A percentile compares a stretch with the other conserved stretches of the same genome.
Evolutionary conservation across 257 asterid genomes (phyloP).

Genomic region (Cinchona pubescens): DNA sequence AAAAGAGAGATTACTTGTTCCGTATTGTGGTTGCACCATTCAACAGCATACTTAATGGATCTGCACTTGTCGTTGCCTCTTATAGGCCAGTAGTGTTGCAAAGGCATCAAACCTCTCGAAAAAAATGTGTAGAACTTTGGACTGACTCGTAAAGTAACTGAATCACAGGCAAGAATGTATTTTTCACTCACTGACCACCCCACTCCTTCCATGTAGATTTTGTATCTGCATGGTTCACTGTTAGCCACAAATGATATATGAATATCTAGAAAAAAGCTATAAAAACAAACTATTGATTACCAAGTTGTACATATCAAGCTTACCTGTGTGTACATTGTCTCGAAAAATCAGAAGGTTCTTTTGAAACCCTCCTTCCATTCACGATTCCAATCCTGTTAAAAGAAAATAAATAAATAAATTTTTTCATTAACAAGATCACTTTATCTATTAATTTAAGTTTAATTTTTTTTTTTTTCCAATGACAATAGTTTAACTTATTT

Average conservation of each 20-base stretch:
- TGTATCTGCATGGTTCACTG: constrained; percentile 44
- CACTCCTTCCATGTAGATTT: constrained; percentile 80
- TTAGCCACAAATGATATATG: too few relatives aligned
- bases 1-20: constrained; percentile 19
- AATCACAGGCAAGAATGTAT: constrained; percentile 81
- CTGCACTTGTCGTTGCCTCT: constrained; percentile 60
- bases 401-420: too few relatives aligned
- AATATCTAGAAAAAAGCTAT: too few relatives aligned
- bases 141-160: constrained; percentile 50
- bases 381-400: constrained; percentile 49
- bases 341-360: constrained; percentile 61
- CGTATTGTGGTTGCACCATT: constrained; percentile 62
- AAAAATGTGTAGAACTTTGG: constrained; percentile 72
- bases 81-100: constrained; percentile 88
- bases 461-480: too few relatives aligned
- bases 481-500: too few relatives aligned
- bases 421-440: too few relatives aligned
- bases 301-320: too few relatives aligned
- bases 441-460: too few relatives aligned
- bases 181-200: constrained; percentile 94
- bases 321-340: constrained; percentile 79
- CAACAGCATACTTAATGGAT: too few relatives aligned
- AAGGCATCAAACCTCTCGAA: constrained; percentile 72
- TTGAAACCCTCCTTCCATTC: constrained; percentile 62
- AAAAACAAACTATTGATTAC: too few relatives aligned